A percentile compares a stretch with the other conserved stretches of the same genome.
Evolutionary conservation across 495 filamentous ascomycete genomes (phyloP).

Genomic region (Penicillium verhagenii): DNA sequence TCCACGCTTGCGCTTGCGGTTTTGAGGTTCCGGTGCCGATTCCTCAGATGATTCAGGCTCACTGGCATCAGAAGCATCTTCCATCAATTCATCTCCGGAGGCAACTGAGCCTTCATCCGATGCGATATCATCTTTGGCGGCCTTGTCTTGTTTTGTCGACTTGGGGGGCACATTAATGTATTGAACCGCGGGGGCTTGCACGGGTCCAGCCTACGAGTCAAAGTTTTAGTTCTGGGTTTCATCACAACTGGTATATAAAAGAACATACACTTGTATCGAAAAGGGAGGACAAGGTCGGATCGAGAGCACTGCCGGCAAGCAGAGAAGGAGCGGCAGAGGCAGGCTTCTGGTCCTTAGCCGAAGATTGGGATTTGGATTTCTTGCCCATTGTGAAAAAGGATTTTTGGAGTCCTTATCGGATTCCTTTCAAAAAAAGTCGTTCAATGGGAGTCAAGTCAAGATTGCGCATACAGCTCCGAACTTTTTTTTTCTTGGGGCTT

Average conservation of each 20-base stretch:
- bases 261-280: conserved; percentile 77
- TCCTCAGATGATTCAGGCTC: conserved; percentile 35
- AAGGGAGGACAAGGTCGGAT: conserved; percentile 73
- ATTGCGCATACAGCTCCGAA: conserved; percentile 21
- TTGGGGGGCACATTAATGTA: conserved; percentile 31
- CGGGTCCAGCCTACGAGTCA: conserved; percentile 61
- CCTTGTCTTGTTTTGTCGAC: conserved; percentile 21
- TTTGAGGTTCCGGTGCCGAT: conserved; percentile 40
- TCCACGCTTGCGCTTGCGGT: conserved; percentile 75
- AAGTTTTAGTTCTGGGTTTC: neutral
- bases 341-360: conserved; percentile 18
- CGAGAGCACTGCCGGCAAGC: conserved; percentile 51
- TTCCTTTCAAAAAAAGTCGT: neutral
- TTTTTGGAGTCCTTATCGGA: too few relatives aligned
- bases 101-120: conserved; percentile 38
- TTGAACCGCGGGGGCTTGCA: conserved; percentile 54
- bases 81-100: conserved; percentile 45
- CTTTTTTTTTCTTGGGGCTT: conserved; percentile 32
- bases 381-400: conserved; percentile 40
- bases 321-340: conserved; percentile 31
- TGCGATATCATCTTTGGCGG: conserved; percentile 36
- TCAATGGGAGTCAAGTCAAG: conserved; percentile 13
- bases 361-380: conserved; percentile 38
- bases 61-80: conserved; percentile 40
- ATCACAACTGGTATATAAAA: neutral